These are phyloP conservation scores for Gentiana straminea DNA, from an alignment of 257 asterid species.

Conservation along the genomic window DNA sequence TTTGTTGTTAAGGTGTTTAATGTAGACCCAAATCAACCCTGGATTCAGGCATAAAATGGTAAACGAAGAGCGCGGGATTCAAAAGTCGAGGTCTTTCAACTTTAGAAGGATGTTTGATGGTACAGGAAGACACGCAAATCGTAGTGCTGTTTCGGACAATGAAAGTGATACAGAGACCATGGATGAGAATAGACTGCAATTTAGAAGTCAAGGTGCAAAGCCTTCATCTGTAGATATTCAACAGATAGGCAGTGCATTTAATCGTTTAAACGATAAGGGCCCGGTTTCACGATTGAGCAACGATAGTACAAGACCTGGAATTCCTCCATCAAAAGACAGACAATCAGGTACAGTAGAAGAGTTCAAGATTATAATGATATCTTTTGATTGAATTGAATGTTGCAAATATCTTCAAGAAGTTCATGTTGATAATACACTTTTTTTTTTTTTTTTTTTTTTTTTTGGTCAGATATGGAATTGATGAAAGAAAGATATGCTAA, in stretches of 20 bases:
- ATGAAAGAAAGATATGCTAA: conserved; percentile 76
- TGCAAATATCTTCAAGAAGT: no score
- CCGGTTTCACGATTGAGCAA: conserved; percentile 16
- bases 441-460: neutral
- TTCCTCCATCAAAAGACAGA: conserved; percentile 16
- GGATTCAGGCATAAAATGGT: conserved; percentile 17
- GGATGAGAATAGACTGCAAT: conserved; percentile 15
- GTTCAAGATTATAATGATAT: neutral
- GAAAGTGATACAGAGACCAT: conserved; percentile 21
- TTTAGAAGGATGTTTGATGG: conserved; percentile 38
- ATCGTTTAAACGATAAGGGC: conserved; percentile 12
- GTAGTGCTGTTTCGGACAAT: conserved; percentile 21
- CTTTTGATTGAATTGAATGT: no score
- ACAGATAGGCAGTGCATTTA: conserved; percentile 14
- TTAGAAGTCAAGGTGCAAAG: conserved; percentile 15
- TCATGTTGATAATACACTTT: neutral
- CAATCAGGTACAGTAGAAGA: conserved; percentile 24
- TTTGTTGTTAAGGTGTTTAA: neutral
- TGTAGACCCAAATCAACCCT: neutral
- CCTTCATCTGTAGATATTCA: conserved; percentile 15
- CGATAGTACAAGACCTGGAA: conserved; percentile 13
- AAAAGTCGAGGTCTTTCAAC: conserved; percentile 41
- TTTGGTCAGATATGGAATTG: conserved; percentile 44
- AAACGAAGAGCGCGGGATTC: conserved; percentile 22
- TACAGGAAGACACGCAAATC: conserved; percentile 22